Conservation (phyloP, 768 basidiomycete species). For the Clathrus columnatus region DNA sequence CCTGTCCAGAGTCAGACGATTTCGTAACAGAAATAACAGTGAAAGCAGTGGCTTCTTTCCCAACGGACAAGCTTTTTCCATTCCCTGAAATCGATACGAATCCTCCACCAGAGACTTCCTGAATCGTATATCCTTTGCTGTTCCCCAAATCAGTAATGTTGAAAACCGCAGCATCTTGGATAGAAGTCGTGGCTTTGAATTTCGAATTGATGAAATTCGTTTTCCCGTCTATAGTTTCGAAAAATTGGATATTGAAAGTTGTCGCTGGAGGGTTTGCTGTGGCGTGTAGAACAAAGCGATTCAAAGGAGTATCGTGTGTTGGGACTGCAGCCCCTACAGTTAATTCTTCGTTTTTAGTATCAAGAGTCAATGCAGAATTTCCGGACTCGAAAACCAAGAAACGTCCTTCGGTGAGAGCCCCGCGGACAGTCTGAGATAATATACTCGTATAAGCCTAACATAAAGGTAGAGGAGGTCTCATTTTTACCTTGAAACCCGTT, state of each 20-base stretch:
- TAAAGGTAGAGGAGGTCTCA: not conserved
- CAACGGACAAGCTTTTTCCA: too few relatives aligned
- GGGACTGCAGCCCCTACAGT: not conserved
- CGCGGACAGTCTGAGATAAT: not conserved
- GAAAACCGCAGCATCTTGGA: not conserved
- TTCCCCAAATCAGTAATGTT: not conserved
- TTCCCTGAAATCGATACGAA: too few relatives aligned
- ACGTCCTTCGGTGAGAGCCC: not conserved
- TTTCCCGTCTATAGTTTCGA: not conserved
- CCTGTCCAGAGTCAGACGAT: too few relatives aligned
- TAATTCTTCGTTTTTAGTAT: not conserved
- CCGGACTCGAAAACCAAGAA: not conserved
- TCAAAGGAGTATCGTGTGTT: not conserved
- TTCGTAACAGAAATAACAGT: too few relatives aligned
- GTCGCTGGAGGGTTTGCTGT: not conserved
- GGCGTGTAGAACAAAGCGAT: not conserved
- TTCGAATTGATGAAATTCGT: not conserved
- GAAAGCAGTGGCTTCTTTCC: too few relatives aligned
- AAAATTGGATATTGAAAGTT: not conserved
- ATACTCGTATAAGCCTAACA: not conserved
- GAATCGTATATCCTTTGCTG: not conserved
- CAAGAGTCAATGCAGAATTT: not conserved
- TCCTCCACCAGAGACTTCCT: not conserved
- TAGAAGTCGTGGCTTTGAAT: not conserved
- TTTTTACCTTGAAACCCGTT: slow-evolving; percentile 11